Evolutionary conservation across 164 flowering plant genomes (phyloP).

Genomic region (Berberis thunbergii): DNA sequence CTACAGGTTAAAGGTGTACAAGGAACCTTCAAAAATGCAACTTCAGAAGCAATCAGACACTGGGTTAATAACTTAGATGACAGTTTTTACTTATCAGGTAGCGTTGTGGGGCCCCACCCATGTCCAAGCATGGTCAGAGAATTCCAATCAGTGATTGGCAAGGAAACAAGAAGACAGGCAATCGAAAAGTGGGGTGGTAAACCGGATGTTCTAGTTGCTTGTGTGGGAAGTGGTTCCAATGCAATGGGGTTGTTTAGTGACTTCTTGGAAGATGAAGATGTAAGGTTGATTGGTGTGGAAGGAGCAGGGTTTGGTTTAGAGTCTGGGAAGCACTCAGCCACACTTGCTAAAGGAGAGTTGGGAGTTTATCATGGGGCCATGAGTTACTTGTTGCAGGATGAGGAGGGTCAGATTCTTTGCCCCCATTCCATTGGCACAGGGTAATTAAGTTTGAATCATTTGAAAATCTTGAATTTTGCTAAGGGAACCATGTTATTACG

Average conservation of each 20-base stretch:
- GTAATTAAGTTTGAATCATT: conserved; percentile 18
- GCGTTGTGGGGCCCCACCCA: too few relatives aligned
- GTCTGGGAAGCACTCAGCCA: conserved; percentile 37
- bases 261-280: conserved; percentile 45
- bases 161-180: conserved; percentile 54
- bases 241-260: conserved; percentile 65
- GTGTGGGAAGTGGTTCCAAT: conserved; percentile 65
- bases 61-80: too few relatives aligned
- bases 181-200: conserved; percentile 24
- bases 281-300: conserved; percentile 59
- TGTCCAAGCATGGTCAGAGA: conserved; percentile 50
- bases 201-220: background rate
- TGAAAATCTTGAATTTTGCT: background rate
- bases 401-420: conserved; percentile 41
- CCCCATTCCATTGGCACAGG: conserved; percentile 53
- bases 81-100: too few relatives aligned
- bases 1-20: too few relatives aligned
- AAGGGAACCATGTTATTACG: too few relatives aligned
- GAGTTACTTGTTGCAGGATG: too few relatives aligned
- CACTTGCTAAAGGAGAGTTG: too few relatives aligned
- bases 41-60: too few relatives aligned
- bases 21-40: too few relatives aligned
- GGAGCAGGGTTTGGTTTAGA: conserved; percentile 55
- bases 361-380: too few relatives aligned
- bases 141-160: conserved; percentile 58